A percentile compares a stretch with the other conserved stretches of the same genome.
These are phyloP conservation scores for Petasospora rhodanensis DNA, from an alignment of 1,139 yeast genomes.

Conservation along the genomic window DNA sequence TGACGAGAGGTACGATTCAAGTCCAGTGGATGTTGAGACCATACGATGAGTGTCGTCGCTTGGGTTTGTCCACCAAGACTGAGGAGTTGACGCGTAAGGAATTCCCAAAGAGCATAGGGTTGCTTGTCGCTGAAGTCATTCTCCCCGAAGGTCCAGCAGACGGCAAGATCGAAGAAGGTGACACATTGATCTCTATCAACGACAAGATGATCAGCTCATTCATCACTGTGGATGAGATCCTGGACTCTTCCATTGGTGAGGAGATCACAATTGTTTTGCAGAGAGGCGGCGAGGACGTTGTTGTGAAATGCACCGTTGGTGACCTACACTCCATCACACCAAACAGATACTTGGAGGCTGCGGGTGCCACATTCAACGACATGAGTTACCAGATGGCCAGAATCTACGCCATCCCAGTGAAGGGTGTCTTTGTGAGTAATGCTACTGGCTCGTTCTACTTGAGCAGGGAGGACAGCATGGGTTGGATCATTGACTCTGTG, in stretches of 20 bases:
- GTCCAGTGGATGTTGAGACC: slow-evolving; percentile 87
- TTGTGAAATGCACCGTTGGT: slow-evolving; percentile 53
- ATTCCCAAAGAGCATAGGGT: slow-evolving; percentile 76
- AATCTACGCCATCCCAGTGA: slow-evolving; percentile 75
- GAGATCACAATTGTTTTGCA: slow-evolving; percentile 58
- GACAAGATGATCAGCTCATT: slow-evolving; percentile 64
- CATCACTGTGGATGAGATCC: slow-evolving; percentile 76
- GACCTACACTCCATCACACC: slow-evolving; percentile 84
- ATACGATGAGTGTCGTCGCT: slow-evolving; percentile 83
- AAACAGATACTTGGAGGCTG: slow-evolving; percentile 70
- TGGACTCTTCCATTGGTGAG: slow-evolving; percentile 67
- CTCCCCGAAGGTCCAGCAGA: slow-evolving; percentile 89
- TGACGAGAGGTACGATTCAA: slow-evolving; percentile 84
- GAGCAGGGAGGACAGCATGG: slow-evolving; percentile 52
- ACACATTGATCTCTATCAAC: slow-evolving; percentile 70
- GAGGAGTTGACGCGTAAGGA: slow-evolving; percentile 63
- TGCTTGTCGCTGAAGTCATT: slow-evolving; percentile 78
- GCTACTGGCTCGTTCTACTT: slow-evolving; percentile 76
- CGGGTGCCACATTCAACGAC: slow-evolving; percentile 84
- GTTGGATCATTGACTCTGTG: slow-evolving; percentile 75
- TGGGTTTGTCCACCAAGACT: slow-evolving; percentile 74
- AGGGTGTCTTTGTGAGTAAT: slow-evolving; percentile 76
- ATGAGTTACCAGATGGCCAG: slow-evolving; percentile 88
- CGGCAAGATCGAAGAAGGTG: slow-evolving; percentile 74
- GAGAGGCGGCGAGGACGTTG: slow-evolving; percentile 64